A percentile compares a stretch with the other conserved stretches of the same genome.
These are phyloP conservation scores for Plantago elongata DNA, from an alignment of 257 asterid species.

Conservation along the genomic window DNA sequence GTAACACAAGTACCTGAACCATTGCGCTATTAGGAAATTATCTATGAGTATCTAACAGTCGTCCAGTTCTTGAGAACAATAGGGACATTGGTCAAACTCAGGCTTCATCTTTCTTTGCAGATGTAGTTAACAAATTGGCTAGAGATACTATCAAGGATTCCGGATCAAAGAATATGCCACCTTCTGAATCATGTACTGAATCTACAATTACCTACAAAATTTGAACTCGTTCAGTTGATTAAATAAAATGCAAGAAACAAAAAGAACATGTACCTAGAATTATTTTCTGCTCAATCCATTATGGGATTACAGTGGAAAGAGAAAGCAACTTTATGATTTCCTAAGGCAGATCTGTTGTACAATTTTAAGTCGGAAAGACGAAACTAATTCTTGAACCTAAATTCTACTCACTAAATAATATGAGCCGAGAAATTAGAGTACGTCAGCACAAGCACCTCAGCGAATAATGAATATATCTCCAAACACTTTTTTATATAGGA, in stretches of 20 bases:
- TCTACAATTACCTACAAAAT: constrained; percentile 71
- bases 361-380: no score
- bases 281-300: no score
- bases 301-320: not conserved
- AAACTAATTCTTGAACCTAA: no score
- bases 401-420: not conserved
- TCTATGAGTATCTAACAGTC: constrained; percentile 4
- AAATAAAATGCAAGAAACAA: not conserved
- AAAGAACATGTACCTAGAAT: not conserved
- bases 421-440: not conserved
- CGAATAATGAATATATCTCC: no score
- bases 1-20: constrained; percentile 9
- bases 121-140: constrained; percentile 39
- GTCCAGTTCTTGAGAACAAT: constrained; percentile 3
- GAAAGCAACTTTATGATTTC: not conserved
- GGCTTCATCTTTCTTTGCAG: constrained; percentile 14
- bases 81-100: constrained; percentile 18
- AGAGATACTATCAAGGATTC: constrained; percentile 64
- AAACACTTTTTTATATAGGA: no score
- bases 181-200: constrained; percentile 54
- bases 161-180: constrained; percentile 67
- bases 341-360: no score
- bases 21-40: not conserved
- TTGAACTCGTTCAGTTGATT: not conserved
- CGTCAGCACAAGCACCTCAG: not conserved